A percentile compares a stretch with the other conserved stretches of the same genome.
Evolutionary conservation across 441 rosid genomes (phyloP).

Genomic region (Pelargonium myrrhifolium): DNA sequence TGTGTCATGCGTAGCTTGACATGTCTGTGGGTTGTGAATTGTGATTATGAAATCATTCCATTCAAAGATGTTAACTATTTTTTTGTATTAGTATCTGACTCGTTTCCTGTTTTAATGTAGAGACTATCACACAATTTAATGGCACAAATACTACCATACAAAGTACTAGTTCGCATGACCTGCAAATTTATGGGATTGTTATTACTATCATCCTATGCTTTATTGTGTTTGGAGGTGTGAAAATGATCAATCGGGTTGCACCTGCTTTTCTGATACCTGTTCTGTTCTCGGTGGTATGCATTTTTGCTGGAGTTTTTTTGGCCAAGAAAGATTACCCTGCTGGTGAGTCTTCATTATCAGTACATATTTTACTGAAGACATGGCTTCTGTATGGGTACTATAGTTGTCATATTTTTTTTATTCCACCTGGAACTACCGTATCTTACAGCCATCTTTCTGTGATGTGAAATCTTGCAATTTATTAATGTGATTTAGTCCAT

Average conservation of each 20-base stretch:
- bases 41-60: slow-evolving; percentile 1
- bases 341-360: slow-evolving; percentile 36
- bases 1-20: neutral
- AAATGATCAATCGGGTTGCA: slow-evolving; percentile 98
- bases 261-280: slow-evolving; percentile 97
- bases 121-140: slow-evolving; percentile 62
- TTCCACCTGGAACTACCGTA: neutral
- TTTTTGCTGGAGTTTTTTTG: slow-evolving; percentile 67
- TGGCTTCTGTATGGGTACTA: neutral
- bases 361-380: neutral
- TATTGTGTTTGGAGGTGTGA: slow-evolving; percentile 99
- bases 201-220: slow-evolving; percentile 83
- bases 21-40: slow-evolving; percentile 7
- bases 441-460: neutral
- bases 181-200: slow-evolving; percentile 92
- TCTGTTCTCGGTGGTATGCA: slow-evolving; percentile 78
- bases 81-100: slow-evolving; percentile 16
- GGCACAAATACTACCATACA: slow-evolving; percentile 53
- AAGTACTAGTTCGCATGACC: slow-evolving; percentile 82
- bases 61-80: slow-evolving; percentile 15
- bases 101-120: slow-evolving; percentile 39
- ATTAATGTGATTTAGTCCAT: neutral
- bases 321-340: slow-evolving; percentile 68
- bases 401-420: neutral
- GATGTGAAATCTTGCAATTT: neutral